These are phyloP conservation scores for Xylaria flabelliformis DNA, from an alignment of 495 filamentous ascomycete species.

Conservation along the genomic window DNA sequence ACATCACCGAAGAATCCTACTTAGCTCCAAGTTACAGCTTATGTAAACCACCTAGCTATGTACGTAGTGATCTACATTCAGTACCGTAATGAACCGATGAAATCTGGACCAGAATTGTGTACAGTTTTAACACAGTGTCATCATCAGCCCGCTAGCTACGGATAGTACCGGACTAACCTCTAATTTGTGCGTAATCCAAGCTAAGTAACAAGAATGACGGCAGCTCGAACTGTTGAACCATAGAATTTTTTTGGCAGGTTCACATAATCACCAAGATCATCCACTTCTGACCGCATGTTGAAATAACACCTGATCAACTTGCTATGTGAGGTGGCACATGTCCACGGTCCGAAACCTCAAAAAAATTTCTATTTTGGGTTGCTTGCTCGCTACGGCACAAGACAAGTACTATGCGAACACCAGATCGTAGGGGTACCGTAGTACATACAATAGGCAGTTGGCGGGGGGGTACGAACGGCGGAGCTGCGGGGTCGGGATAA, in stretches of 20 bases:
- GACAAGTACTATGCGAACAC: neutral
- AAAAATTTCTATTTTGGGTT: neutral
- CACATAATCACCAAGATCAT: neutral
- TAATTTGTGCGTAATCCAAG: slow-evolving; percentile 2
- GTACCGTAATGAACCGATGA: too few relatives aligned
- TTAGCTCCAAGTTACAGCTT: neutral
- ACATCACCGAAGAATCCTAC: neutral
- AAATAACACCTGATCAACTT: slow-evolving; percentile 2
- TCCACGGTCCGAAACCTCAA: neutral
- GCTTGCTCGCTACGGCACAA: neutral
- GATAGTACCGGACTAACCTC: neutral
- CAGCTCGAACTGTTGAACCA: neutral
- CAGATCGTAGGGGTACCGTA: neutral
- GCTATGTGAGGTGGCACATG: neutral
- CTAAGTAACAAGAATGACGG: neutral
- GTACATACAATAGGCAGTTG: neutral
- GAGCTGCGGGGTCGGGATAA: slow-evolving; percentile 17
- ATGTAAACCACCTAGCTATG: neutral
- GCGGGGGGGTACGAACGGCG: slow-evolving; percentile 6
- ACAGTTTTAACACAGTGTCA: neutral
- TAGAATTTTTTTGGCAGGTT: neutral
- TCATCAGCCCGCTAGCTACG: neutral
- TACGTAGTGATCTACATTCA: neutral
- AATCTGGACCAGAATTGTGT: neutral
- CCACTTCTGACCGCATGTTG: neutral